phyloP scores from a whole-genome alignment of 441 rosid species.

The Sinapis alba region DNA sequence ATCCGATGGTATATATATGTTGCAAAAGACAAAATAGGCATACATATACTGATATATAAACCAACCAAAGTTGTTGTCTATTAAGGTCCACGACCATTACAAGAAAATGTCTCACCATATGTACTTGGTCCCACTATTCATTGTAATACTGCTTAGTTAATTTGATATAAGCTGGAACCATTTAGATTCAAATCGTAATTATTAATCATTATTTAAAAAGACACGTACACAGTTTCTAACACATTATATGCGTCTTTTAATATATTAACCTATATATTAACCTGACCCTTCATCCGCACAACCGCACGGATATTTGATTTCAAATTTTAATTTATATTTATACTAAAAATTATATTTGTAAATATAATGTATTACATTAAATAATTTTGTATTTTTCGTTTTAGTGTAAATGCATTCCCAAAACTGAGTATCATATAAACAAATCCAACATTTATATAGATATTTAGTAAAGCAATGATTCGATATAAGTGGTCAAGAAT shows the following conservation, averaged over 20 bases:
- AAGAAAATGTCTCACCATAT: not conserved
- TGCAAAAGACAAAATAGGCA: not conserved
- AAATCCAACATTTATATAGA: too few species aligned
- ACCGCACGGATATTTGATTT: too few species aligned
- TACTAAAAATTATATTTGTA: too few species aligned
- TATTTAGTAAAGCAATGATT: too few species aligned
- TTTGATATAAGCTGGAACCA: conserved; percentile 6
- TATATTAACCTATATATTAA: too few species aligned
- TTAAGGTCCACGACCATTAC: not conserved
- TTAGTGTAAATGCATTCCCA: too few species aligned
- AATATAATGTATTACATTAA: too few species aligned
- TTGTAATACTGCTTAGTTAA: not conserved
- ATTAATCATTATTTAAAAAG: not conserved
- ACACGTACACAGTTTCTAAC: not conserved
- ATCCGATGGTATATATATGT: not conserved
- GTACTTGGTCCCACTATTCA: conserved; percentile 6
- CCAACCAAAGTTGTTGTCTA: not conserved
- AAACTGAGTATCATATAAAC: too few species aligned
- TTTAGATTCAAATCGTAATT: conserved; percentile 1
- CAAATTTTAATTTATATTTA: too few species aligned
- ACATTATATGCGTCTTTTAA: not conserved
- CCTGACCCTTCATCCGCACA: too few species aligned
- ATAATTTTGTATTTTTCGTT: too few species aligned
- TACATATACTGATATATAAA: not conserved
- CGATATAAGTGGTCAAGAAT: too few species aligned